Conservation (phyloP, 495 filamentous ascomycete species). For the Penicillium argentinense region DNA sequence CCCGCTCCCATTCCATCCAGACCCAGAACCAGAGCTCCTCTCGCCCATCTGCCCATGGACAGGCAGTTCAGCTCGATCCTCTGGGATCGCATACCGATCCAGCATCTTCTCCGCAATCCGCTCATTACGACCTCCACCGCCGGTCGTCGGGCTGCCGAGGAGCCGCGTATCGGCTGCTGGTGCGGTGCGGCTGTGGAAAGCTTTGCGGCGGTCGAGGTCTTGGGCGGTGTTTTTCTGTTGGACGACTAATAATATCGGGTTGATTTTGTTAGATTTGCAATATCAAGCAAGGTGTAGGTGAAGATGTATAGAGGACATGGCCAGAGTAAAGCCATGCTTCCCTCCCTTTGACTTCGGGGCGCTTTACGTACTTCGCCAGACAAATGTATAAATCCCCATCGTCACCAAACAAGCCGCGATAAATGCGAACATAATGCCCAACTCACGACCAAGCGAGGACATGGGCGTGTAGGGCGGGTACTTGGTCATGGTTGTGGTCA, state of each 20-base stretch:
- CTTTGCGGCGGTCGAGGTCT: conserved; percentile 38
- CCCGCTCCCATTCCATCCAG: neutral
- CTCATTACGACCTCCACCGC: conserved; percentile 1
- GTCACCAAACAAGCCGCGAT: conserved; percentile 35
- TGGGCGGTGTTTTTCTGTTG: conserved; percentile 26
- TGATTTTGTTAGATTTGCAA: neutral
- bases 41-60: conserved; percentile 10
- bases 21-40: neutral
- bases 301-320: too few relatives aligned
- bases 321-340: too few relatives aligned
- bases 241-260: conserved; percentile 11
- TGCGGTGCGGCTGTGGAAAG: conserved; percentile 22
- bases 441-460: conserved; percentile 35
- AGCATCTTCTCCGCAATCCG: conserved; percentile 27
- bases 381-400: conserved; percentile 35
- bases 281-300: neutral
- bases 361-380: conserved; percentile 42
- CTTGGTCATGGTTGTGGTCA: conserved; percentile 2
- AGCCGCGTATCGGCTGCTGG: conserved; percentile 9
- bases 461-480: conserved; percentile 33
- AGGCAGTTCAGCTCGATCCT: conserved; percentile 21
- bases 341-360: too few relatives aligned
- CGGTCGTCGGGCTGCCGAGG: conserved; percentile 15
- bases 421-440: conserved; percentile 47
- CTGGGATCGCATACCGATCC: conserved; percentile 14